phyloP scores from a whole-genome alignment of 225 moss, liverwort and hornwort species.

The Bryum argenteum region DNA sequence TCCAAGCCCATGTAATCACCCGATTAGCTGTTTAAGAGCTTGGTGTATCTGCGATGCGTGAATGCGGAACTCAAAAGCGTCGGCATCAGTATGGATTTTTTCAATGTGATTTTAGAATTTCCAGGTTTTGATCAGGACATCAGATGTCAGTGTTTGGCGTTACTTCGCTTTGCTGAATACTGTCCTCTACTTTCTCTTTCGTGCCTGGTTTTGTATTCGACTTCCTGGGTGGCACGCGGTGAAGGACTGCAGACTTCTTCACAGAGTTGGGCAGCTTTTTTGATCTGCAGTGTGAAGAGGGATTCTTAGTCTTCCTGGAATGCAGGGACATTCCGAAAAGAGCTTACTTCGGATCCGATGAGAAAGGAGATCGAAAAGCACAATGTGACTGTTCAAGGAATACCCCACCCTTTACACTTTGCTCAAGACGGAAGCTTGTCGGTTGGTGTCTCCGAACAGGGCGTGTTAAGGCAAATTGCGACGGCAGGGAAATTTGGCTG shows the following conservation, averaged over 20 bases:
- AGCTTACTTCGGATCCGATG: slow-evolving; percentile 14
- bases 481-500: slow-evolving; percentile 31
- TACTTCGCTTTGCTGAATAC: slow-evolving; percentile 37
- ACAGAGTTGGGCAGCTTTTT: background rate
- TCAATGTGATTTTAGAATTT: slow-evolving; percentile 30
- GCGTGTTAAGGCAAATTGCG: slow-evolving; percentile 31
- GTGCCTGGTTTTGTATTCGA: slow-evolving; percentile 12
- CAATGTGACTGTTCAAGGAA: slow-evolving; percentile 38
- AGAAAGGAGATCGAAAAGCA: slow-evolving; percentile 46
- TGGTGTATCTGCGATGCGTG: slow-evolving; percentile 85
- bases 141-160: slow-evolving; percentile 39
- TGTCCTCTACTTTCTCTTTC: slow-evolving; percentile 34
- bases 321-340: slow-evolving; percentile 12
- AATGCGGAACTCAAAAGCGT: slow-evolving; percentile 78
- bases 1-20: slow-evolving; percentile 62
- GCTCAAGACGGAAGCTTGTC: slow-evolving; percentile 28
- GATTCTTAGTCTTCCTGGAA: slow-evolving; percentile 10
- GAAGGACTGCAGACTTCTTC: slow-evolving; percentile 4
- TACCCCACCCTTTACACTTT: slow-evolving; percentile 34
- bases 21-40: slow-evolving; percentile 80
- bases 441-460: slow-evolving; percentile 45
- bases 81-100: slow-evolving; percentile 41
- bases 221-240: background rate
- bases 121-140: slow-evolving; percentile 16
- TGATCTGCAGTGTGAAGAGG: slow-evolving; percentile 25